Evolutionary conservation across 1,139 yeast species (phyloP).

Genomic region (Zygosaccharomyces sapae): DNA sequence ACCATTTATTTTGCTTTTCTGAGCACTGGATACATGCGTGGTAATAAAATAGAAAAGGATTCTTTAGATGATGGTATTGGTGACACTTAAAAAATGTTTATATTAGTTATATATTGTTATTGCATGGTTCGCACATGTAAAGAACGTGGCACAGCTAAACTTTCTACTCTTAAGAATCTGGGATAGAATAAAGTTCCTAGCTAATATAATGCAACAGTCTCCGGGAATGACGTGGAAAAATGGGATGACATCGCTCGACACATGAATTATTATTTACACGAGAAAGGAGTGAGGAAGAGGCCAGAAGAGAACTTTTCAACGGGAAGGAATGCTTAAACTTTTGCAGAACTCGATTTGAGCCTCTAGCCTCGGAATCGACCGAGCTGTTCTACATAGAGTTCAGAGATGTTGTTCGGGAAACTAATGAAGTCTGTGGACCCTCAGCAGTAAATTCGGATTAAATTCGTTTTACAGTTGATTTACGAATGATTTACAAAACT

Average conservation of each 20-base stretch:
- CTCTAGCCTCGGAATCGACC: neutral
- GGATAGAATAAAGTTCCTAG: slow-evolving; percentile 1
- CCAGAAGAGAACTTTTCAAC: slow-evolving; percentile 7
- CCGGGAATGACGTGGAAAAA: slow-evolving; percentile 1
- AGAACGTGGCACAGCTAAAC: neutral
- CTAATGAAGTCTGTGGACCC: neutral
- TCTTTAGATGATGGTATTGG: too few species aligned
- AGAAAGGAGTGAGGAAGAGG: neutral
- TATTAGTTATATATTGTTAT: neutral
- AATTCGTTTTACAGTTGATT: too few species aligned
- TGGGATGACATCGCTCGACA: slow-evolving; percentile 6
- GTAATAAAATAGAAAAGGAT: too few species aligned
- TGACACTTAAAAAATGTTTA: neutral
- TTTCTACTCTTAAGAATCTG: neutral
- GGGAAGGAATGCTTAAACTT: slow-evolving; percentile 3
- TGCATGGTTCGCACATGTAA: neutral
- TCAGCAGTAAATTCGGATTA: too few species aligned
- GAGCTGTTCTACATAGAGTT: neutral
- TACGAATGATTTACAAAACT: too few species aligned
- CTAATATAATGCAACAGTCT: neutral
- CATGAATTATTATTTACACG: slow-evolving; percentile 4
- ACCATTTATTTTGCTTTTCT: too few species aligned
- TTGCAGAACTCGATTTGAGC: slow-evolving; percentile 1
- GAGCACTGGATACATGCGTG: too few species aligned
- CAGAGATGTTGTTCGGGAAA: neutral